Base-by-base conservation (phyloP, 768 basidiomycete species). In the Brasilioporus rufonigricans region DNA sequence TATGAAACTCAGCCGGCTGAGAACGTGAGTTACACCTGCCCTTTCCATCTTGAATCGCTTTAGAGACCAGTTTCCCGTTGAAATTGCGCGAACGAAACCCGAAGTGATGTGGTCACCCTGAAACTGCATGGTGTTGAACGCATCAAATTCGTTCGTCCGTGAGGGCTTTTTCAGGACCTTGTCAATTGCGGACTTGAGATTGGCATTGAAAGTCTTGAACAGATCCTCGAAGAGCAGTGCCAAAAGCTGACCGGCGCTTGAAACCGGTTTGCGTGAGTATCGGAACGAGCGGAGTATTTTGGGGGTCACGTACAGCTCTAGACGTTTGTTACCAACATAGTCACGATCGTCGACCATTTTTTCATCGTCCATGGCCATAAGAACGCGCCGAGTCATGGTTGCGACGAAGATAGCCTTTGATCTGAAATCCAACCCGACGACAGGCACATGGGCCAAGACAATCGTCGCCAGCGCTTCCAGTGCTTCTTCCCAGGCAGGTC, bases 41-140 rank as follows among this genome's bases (percentile, higher is more conserved):
- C 97, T 85, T 68, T 98, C 96, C 91, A 98, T 98, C 77, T 95
- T 96, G 82, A 99, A 98, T 48, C 97, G 91, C 72, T 98, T 98
- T 47, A 99, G 77, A 11, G 92, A 93, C 97, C 97, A 99, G 67
- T 99, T 99, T 11, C 97, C 97, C 0, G 97, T 99, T 10, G 95
- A 97, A 57, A 99, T 98, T 26, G 97, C 95, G 51, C 96, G 91
- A 36, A 93, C 87, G 65, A 99, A 98, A 26, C 96, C 97, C 18
- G 91, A 80, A 16, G 96, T 98, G 65, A 99, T 91, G 61, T 92
- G 90, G 59, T 98, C 93, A n/a, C 91, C 91, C 72, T 93, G 91
- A 72, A 97, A 93, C 67, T 89, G 86, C 87, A 99, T 91, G 3
- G 90, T 91, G 64, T 90, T 92, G 75, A 86, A 89, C 4, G 94